Evolutionary conservation across 2,329 filamentous ascomycete genomes (phyloP).

Genomic region (Xylaria polymorpha): DNA sequence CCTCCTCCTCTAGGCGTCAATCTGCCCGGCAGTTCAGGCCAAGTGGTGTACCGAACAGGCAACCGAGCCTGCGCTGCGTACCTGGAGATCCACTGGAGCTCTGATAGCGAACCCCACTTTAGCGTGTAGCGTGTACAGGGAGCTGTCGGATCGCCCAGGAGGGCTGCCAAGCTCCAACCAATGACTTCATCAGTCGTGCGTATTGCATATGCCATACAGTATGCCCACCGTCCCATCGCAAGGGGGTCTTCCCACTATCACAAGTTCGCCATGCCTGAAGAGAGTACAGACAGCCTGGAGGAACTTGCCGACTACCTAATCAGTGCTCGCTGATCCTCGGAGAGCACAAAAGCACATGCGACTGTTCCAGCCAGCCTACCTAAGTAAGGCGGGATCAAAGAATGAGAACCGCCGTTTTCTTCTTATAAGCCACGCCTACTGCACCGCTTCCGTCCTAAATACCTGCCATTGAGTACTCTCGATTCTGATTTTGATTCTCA

Average conservation of each 20-base stretch:
- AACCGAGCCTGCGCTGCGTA: constrained; percentile 1
- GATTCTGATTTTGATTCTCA: no score
- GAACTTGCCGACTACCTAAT: constrained; percentile 22
- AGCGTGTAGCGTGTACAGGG: constrained; percentile 31
- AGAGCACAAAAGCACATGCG: constrained; percentile 29
- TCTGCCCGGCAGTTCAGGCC: neutral
- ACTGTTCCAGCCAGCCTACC: constrained; percentile 8
- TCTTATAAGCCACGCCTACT: constrained; percentile 23
- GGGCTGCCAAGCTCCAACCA: constrained; percentile 22
- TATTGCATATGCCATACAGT: constrained; percentile 35
- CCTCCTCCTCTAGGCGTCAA: neutral
- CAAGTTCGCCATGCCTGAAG: constrained; percentile 17
- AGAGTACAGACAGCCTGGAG: constrained; percentile 1
- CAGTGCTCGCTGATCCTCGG: constrained; percentile 24
- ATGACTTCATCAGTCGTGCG: constrained; percentile 40
- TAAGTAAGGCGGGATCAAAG: neutral
- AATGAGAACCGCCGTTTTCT: constrained; percentile 5
- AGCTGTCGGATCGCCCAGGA: constrained; percentile 11
- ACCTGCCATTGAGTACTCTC: neutral
- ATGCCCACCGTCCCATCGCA: constrained; percentile 22
- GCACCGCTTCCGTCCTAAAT: neutral
- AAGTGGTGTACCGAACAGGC: neutral
- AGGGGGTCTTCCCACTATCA: constrained; percentile 21
- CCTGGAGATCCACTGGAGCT: constrained; percentile 12
- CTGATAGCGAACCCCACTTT: constrained; percentile 18